Percentiles rank a stretch among this genome's conserved stretches.
Evolutionary conservation across 495 filamentous ascomycete species (phyloP).

Genomic region (Aspergillus conjunctus): DNA sequence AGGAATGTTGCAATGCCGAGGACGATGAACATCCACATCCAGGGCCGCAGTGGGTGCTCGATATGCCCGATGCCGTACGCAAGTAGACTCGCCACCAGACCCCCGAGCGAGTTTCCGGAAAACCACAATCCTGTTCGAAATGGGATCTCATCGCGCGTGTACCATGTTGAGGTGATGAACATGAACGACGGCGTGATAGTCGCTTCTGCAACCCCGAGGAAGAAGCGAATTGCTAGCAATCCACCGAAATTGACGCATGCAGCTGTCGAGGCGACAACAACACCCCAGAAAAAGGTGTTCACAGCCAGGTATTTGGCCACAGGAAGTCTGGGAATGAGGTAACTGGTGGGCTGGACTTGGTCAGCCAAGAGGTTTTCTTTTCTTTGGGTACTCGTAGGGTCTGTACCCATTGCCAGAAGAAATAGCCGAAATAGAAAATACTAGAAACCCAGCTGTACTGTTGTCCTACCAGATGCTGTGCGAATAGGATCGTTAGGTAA

Average conservation of each 20-base stretch:
- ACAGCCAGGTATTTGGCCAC: constrained; percentile 54
- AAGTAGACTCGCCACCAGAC: constrained; percentile 57
- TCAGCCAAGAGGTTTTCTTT: not conserved
- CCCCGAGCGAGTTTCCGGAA: constrained; percentile 58
- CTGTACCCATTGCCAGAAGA: constrained; percentile 37
- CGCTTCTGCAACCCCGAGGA: constrained; percentile 56
- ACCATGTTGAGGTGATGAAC: constrained; percentile 48
- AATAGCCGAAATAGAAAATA: constrained; percentile 66
- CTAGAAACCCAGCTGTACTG: constrained; percentile 62
- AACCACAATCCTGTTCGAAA: constrained; percentile 64
- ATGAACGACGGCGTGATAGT: constrained; percentile 48
- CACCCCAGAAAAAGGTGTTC: constrained; percentile 60
- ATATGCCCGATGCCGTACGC: constrained; percentile 61
- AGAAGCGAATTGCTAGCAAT: constrained; percentile 44
- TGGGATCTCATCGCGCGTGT: constrained; percentile 60
- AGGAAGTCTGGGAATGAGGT: constrained; percentile 57
- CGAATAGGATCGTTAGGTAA: constrained; percentile 34
- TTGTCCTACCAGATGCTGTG: constrained; percentile 46
- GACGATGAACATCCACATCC: constrained; percentile 56
- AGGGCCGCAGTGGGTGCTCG: constrained; percentile 48
- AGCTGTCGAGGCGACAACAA: constrained; percentile 52
- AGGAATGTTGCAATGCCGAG: constrained; percentile 56
- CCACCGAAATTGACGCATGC: constrained; percentile 41
- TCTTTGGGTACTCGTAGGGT: not conserved
- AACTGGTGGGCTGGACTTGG: constrained; percentile 31